These are phyloP conservation scores for Mesembryanthemum crystallinum DNA, from an alignment of 148 eudicot genomes.

Conservation along the genomic window DNA sequence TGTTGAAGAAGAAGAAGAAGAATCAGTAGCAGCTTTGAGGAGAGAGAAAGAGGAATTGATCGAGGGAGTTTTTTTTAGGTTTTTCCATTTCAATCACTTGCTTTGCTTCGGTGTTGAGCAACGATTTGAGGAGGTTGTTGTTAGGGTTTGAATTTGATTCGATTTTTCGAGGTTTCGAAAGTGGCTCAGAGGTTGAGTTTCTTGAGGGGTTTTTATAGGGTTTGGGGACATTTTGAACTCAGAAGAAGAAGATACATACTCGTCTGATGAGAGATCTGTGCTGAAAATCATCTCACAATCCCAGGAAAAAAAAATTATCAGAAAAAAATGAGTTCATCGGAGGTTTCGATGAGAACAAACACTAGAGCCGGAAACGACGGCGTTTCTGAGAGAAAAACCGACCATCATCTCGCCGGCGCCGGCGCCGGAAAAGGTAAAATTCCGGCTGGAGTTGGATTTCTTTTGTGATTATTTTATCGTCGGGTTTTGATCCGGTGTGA, in stretches of 20 bases:
- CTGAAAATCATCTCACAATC: conserved; percentile 19
- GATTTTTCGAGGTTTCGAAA: not conserved
- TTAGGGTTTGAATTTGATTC: not conserved
- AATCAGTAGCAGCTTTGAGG: no score
- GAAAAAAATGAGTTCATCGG: conserved; percentile 54
- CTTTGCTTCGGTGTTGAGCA: not conserved
- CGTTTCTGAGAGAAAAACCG: not conserved
- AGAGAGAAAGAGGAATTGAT: not conserved
- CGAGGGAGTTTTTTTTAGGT: not conserved
- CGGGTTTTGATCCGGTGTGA: conserved; percentile 10
- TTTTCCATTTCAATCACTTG: no score
- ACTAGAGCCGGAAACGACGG: conserved; percentile 13
- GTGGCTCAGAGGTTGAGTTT: not conserved
- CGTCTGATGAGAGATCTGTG: conserved; percentile 59
- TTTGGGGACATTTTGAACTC: not conserved
- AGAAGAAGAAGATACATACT: not conserved
- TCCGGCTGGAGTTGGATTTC: conserved; percentile 17
- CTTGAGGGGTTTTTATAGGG: not conserved
- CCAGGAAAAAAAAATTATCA: not conserved
- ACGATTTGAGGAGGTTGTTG: no score
- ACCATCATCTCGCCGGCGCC: no score
- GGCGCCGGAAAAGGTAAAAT: conserved; percentile 47
- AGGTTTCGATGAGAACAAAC: conserved; percentile 36
- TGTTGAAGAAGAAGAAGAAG: not conserved
- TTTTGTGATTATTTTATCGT: not conserved